Percentiles rank a stretch among this genome's conserved stretches.
These are phyloP conservation scores for Pleurotus ostreatus DNA, from an alignment of 768 basidiomycete genomes.

Conservation along the genomic window DNA sequence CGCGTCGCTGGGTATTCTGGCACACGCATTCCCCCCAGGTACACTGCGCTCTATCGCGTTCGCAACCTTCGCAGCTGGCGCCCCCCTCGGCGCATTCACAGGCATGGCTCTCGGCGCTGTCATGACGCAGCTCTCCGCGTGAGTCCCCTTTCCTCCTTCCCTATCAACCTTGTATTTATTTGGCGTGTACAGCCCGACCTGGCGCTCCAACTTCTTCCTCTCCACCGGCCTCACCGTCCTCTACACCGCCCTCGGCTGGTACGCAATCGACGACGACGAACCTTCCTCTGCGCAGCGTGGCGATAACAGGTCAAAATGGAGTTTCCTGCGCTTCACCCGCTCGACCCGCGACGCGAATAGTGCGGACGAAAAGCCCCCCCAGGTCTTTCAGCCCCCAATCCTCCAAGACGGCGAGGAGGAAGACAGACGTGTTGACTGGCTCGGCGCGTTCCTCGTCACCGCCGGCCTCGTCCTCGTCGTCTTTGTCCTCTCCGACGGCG, in stretches of 20 bases:
- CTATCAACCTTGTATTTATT: too few relatives aligned
- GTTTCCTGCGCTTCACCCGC: too few relatives aligned
- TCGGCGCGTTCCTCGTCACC: slow-evolving; percentile 64
- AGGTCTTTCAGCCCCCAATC: too few relatives aligned
- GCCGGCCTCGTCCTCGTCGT: slow-evolving; percentile 64
- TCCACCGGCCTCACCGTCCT: slow-evolving; percentile 52
- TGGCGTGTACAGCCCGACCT: slow-evolving; percentile 35
- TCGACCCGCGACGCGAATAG: too few relatives aligned
- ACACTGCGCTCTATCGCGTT: slow-evolving; percentile 72
- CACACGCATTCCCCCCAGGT: slow-evolving; percentile 68
- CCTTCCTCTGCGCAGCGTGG: slow-evolving; percentile 21
- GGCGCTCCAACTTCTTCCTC: slow-evolving; percentile 65
- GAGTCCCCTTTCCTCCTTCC: slow-evolving; percentile 10
- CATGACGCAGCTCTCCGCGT: slow-evolving; percentile 52
- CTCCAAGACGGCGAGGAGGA: slow-evolving; percentile 14
- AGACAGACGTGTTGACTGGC: slow-evolving; percentile 66
- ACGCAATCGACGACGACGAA: slow-evolving; percentile 61
- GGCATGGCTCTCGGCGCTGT: slow-evolving; percentile 69
- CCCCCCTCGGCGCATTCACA: slow-evolving; percentile 73
- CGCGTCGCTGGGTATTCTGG: slow-evolving; percentile 76
- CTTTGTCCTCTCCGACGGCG: slow-evolving; percentile 69
- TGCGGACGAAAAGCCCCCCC: too few relatives aligned
- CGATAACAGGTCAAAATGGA: too few relatives aligned
- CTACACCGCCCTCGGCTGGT: slow-evolving; percentile 45
- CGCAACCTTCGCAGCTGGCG: slow-evolving; percentile 80